Evolutionary conservation across 306 rosid genomes (phyloP).

Genomic region (Vigna angularis): DNA sequence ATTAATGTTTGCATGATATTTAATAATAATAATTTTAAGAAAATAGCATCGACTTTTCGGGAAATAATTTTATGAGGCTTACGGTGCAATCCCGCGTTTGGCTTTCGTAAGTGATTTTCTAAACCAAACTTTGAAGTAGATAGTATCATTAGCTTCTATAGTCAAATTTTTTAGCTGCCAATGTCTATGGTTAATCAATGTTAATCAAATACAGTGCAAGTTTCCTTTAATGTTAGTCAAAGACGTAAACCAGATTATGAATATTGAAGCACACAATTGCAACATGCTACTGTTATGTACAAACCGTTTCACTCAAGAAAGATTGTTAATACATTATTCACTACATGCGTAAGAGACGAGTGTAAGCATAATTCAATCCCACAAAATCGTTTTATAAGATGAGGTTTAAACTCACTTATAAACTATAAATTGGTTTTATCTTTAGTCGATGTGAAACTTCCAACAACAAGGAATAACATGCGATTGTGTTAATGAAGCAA

Average conservation of each 20-base stretch:
- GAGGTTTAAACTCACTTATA: rapidly evolving
- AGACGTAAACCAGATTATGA: neutral
- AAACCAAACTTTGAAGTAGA: conserved; percentile 4
- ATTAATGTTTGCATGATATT: too few species aligned
- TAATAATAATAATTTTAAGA: too few species aligned
- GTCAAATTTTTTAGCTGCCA: neutral
- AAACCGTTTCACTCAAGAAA: neutral
- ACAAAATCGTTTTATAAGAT: too few species aligned
- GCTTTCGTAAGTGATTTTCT: neutral
- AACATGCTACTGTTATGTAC: neutral
- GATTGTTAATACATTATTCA: neutral
- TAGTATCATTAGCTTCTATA: neutral
- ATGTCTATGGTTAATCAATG: neutral
- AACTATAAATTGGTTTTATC: too few species aligned
- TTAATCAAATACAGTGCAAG: neutral
- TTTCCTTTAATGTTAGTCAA: neutral
- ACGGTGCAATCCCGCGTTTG: neutral
- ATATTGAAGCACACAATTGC: neutral
- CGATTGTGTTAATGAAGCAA: too few species aligned
- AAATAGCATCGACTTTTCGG: too few species aligned
- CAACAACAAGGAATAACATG: conserved; percentile 37
- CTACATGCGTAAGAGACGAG: neutral
- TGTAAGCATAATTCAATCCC: too few species aligned
- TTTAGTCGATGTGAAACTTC: too few species aligned
- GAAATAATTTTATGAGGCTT: too few species aligned